These are phyloP conservation scores for Rhizopogon rudus DNA, from an alignment of 768 basidiomycete species.

Conservation along the genomic window DNA sequence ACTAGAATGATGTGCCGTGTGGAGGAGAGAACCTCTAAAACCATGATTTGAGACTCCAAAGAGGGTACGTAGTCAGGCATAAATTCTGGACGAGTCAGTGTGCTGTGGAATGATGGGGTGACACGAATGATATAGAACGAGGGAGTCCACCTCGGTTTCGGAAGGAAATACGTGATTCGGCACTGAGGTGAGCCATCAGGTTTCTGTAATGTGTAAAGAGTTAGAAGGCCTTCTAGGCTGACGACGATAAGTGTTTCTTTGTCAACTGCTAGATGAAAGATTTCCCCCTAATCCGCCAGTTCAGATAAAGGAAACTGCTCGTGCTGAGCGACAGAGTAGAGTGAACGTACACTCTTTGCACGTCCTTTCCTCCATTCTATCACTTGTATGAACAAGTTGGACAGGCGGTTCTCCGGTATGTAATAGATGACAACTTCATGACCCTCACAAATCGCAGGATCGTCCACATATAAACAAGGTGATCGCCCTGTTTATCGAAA, in stretches of 20 bases:
- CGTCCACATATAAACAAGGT: not conserved
- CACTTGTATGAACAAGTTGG: not conserved
- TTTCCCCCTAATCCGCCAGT: not conserved
- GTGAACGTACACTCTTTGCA: not conserved
- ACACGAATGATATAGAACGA: not conserved
- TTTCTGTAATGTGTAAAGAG: not conserved
- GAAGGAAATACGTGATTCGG: not conserved
- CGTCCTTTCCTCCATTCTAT: not conserved
- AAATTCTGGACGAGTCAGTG: not conserved
- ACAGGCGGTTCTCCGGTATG: no score
- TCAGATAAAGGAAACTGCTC: not conserved
- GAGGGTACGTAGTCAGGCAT: no score
- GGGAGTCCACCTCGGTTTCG: not conserved
- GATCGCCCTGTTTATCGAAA: not conserved
- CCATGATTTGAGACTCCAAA: no score
- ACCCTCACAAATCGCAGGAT: not conserved
- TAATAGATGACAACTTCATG: not conserved
- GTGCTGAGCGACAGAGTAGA: not conserved
- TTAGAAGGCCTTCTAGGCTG: not conserved
- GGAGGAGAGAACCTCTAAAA: not conserved
- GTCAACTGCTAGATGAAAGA: not conserved
- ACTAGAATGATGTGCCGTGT: not conserved
- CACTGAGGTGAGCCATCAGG: not conserved
- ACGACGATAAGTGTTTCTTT: not conserved
- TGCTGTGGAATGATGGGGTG: not conserved